phyloP scores from a whole-genome alignment of 345 rosid species.

The Bretschneidera sinensis region DNA sequence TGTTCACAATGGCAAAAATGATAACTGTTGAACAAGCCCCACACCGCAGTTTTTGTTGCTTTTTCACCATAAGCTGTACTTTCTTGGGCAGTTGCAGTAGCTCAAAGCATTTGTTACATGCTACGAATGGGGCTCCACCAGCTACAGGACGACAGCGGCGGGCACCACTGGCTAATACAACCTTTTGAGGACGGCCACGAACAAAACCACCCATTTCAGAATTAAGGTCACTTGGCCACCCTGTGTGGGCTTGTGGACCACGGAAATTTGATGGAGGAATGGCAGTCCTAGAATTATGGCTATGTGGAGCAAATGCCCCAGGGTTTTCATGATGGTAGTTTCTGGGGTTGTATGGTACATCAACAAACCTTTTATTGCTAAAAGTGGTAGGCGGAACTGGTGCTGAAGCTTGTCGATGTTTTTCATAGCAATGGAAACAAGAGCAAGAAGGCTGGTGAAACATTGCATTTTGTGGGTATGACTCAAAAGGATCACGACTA shows the following conservation, averaged over 20 bases:
- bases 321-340: slow-evolving; percentile 43
- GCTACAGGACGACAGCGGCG: slow-evolving; percentile 49
- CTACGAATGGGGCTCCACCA: slow-evolving; percentile 83
- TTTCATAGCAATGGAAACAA: slow-evolving; percentile 58
- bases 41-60: slow-evolving; percentile 57
- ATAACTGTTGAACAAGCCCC: slow-evolving; percentile 68
- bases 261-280: slow-evolving; percentile 38
- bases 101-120: slow-evolving; percentile 65
- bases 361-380: slow-evolving; percentile 36
- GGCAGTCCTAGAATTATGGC: slow-evolving; percentile 33
- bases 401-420: slow-evolving; percentile 48
- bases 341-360: slow-evolving; percentile 36
- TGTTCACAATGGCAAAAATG: slow-evolving; percentile 32
- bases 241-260: slow-evolving; percentile 40
- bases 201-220: slow-evolving; percentile 37
- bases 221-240: slow-evolving; percentile 61
- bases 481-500: slow-evolving; percentile 41
- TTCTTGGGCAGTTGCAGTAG: slow-evolving; percentile 61
- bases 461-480: slow-evolving; percentile 32
- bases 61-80: slow-evolving; percentile 30
- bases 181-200: slow-evolving; percentile 38
- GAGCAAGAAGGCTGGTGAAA: slow-evolving; percentile 67
- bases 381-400: slow-evolving; percentile 43
- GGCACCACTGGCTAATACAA: slow-evolving; percentile 40
- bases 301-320: slow-evolving; percentile 34